A percentile compares a stretch with the other conserved stretches of the same genome.
Evolutionary conservation across 2,329 filamentous ascomycete genomes (phyloP).

Genomic region (Claviceps capensis): DNA sequence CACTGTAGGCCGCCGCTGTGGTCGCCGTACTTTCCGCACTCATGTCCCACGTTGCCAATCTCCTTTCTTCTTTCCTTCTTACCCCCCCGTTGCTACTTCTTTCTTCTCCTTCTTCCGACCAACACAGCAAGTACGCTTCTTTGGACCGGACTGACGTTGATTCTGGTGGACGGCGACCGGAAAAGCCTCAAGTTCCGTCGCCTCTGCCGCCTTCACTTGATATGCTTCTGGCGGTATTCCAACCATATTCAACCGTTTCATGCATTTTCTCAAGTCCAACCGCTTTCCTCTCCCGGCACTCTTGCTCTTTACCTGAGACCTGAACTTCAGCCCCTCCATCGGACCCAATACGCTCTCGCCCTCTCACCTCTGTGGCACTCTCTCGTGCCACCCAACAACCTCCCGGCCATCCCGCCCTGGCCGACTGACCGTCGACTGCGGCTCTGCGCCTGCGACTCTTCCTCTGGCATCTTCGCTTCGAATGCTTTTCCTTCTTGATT

Average conservation of each 20-base stretch:
- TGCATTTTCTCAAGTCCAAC: not conserved
- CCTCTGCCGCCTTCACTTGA: constrained; percentile 12
- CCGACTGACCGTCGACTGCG: not conserved
- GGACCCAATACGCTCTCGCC: not conserved
- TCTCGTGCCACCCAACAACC: not conserved
- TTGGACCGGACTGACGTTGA: constrained; percentile 8
- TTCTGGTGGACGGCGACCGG: constrained; percentile 13
- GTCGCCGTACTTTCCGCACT: constrained; percentile 3
- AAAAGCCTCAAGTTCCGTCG: constrained; percentile 13
- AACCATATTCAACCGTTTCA: constrained; percentile 10
- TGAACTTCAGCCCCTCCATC: constrained; percentile 8
- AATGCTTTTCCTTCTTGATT: not conserved
- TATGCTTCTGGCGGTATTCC: constrained; percentile 15
- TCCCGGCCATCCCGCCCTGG: not conserved
- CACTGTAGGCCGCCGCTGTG: constrained; percentile 6
- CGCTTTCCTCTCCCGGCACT: constrained; percentile 8
- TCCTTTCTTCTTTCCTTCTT: constrained; percentile 11
- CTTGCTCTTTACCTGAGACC: constrained; percentile 3
- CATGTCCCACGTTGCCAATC: constrained; percentile 8
- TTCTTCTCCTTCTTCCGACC: not conserved
- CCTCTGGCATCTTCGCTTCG: too few relatives aligned
- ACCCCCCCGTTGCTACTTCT: constrained; percentile 7
- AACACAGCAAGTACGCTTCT: constrained; percentile 15
- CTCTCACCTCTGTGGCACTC: not conserved
- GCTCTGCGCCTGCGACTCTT: not conserved